phyloP scores from a whole-genome alignment of 1,284 basidiomycete species.

The Leucoagaricus sp. region DNA sequence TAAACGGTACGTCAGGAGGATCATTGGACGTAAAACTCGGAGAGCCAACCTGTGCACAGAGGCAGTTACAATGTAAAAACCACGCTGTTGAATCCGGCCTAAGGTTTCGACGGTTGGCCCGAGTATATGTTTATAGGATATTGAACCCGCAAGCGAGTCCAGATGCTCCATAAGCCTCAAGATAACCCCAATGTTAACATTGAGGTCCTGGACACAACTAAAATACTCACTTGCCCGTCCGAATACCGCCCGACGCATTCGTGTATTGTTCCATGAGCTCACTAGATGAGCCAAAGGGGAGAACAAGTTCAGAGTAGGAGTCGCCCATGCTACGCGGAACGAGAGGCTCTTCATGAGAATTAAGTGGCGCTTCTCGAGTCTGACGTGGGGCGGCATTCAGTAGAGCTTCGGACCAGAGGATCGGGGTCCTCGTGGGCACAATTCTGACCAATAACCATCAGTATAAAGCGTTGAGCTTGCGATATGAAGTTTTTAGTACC shows the following conservation, averaged over 20 bases:
- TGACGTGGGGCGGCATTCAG: slow-evolving; percentile 32
- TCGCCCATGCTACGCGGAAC: slow-evolving; percentile 63
- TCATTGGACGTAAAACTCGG: not conserved
- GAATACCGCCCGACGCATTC: slow-evolving; percentile 68
- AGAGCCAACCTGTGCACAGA: slow-evolving; percentile 66
- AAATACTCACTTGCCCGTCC: slow-evolving; percentile 56
- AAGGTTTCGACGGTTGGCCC: slow-evolving; percentile 57
- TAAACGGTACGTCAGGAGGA: not conserved
- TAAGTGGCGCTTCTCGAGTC: slow-evolving; percentile 21
- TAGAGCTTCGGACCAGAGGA: slow-evolving; percentile 61
- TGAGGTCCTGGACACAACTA: not conserved
- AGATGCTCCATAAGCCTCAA: slow-evolving; percentile 68
- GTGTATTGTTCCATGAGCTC: slow-evolving; percentile 66
- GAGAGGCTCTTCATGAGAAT: slow-evolving; percentile 24
- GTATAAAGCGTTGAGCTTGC: not conserved
- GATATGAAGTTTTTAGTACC: slow-evolving; percentile 34
- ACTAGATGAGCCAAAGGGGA: slow-evolving; percentile 62
- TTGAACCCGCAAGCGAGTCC: slow-evolving; percentile 81
- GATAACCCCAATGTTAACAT: not conserved
- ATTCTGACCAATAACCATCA: slow-evolving; percentile 33
- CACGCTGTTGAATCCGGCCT: slow-evolving; percentile 56
- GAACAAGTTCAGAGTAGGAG: slow-evolving; percentile 64
- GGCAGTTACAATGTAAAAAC: slow-evolving; percentile 83
- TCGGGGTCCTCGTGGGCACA: slow-evolving; percentile 51
- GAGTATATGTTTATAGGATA: slow-evolving; percentile 81